Evolutionary conservation across 2,329 filamentous ascomycete genomes (phyloP).

Genomic region (Escovopsis weberi): DNA sequence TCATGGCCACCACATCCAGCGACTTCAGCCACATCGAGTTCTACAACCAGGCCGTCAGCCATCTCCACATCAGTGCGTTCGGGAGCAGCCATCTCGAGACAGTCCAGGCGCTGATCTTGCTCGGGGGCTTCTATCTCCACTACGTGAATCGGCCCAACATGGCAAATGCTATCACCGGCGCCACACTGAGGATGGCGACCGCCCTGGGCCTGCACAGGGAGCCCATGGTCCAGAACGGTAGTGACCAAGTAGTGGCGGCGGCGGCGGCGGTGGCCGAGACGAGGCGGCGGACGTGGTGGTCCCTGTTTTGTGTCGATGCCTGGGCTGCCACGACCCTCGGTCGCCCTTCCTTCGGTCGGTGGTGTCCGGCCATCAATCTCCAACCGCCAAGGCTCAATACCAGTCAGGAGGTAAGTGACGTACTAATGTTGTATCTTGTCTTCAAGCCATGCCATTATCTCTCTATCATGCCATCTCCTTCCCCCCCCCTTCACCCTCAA

Average conservation of each 20-base stretch:
- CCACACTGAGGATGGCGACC: conserved; percentile 59
- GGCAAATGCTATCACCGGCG: conserved; percentile 58
- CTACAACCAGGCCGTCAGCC: conserved; percentile 38
- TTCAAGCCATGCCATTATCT: no score
- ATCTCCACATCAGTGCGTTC: conserved; percentile 40
- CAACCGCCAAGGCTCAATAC: conserved; percentile 41
- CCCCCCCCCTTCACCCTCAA: no score
- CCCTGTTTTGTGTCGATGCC: conserved; percentile 57
- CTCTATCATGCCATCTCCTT: no score
- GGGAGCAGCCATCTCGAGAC: conserved; percentile 54
- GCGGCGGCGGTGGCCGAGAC: conserved; percentile 1
- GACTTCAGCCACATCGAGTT: conserved; percentile 42
- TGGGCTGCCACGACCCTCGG: conserved; percentile 61
- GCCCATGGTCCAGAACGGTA: conserved; percentile 6
- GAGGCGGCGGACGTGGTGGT: conserved; percentile 50
- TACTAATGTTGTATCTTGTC: not conserved
- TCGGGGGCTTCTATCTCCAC: conserved; percentile 64
- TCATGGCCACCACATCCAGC: conserved; percentile 34
- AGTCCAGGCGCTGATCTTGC: conserved; percentile 54
- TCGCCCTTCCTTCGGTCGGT: conserved; percentile 53
- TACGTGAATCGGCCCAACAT: conserved; percentile 67
- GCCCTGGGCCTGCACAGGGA: conserved; percentile 59
- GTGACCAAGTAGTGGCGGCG: not conserved
- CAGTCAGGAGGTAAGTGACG: conserved; percentile 17
- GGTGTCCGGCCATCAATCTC: conserved; percentile 53